Evolutionary conservation across 2,329 filamentous ascomycete species (phyloP).

Genomic region (Colletotrichum higginsianum): DNA sequence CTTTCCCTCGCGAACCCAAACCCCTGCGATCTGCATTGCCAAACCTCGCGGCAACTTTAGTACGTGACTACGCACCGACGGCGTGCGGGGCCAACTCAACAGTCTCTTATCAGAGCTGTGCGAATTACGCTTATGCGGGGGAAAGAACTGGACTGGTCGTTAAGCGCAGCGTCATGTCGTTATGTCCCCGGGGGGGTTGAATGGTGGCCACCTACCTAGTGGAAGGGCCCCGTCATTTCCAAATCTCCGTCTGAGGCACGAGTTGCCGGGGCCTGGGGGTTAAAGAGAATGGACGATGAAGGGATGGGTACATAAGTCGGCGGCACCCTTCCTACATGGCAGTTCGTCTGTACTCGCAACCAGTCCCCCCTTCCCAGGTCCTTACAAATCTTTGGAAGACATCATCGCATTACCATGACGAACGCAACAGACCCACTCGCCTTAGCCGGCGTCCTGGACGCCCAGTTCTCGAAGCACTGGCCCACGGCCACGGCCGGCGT

Average conservation of each 20-base stretch:
- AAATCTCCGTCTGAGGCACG: too few species aligned
- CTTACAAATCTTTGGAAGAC: not conserved
- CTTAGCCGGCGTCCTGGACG: slow-evolving; percentile 15
- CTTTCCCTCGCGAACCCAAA: slow-evolving; percentile 6
- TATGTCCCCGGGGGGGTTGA: slow-evolving; percentile 6
- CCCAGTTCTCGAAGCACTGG: slow-evolving; percentile 11
- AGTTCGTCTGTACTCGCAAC: slow-evolving; percentile 3
- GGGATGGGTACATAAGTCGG: slow-evolving; percentile 5
- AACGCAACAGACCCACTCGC: slow-evolving; percentile 19
- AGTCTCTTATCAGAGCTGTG: slow-evolving; percentile 11
- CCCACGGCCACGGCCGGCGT: slow-evolving; percentile 28
- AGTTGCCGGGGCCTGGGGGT: too few species aligned
- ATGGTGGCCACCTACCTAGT: not conserved
- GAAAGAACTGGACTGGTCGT: not conserved
- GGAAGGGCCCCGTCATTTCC: too few species aligned
- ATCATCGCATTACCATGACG: slow-evolving; percentile 18
- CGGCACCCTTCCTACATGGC: not conserved
- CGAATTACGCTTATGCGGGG: slow-evolving; percentile 27
- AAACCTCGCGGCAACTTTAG: slow-evolving; percentile 10
- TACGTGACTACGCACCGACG: slow-evolving; percentile 4
- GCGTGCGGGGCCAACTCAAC: not conserved
- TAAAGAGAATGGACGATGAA: not conserved
- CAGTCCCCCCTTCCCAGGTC: not conserved
- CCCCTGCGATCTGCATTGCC: slow-evolving; percentile 19
- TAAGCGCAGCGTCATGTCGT: not conserved